Evolutionary conservation across 163 green algal species (phyloP), one percentile per base, ranked within the genome.

Genomic region (Trebouxiophyceae sp.): DNA sequence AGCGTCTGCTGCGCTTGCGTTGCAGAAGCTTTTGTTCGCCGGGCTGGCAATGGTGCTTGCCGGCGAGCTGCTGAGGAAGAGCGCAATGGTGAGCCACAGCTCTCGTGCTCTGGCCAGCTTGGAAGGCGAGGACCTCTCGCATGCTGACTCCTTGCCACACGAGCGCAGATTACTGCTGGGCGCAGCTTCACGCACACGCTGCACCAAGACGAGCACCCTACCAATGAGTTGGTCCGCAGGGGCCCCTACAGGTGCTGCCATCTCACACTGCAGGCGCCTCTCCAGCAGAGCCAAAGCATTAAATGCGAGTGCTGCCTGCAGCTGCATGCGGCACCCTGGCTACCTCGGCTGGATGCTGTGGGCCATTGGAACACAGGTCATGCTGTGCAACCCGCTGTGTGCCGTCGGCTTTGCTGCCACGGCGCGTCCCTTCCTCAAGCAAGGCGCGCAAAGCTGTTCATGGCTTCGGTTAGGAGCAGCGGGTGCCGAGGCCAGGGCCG

Each of bases 311-410:
- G 68, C 54, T 16, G 46, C 62, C 45, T 72, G 64, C 71, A 79
- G 63, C 45, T 77, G 63, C 34, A 60, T 91, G 16, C 70, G 89
- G 5, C 89, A 95, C 71, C 89, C 89, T 6, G 86, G 85, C 23
- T 96, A 96, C 68, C 57, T 86, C 22, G 89, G 89, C 8, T 95
- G 85, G 86, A 74, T 82, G 3, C 16, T 93, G 1, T 95, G 86
- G 87, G 74, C 72, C 0, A 45, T 89, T 1, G 86, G 81, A 24
- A 91, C 85, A 1, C 88, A 95, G 66, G 12, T 93, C 23, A 50
- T 94, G 60, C 81, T 96, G 26, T 33, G 54, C 54, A 96, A 96
- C 71, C 85, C 86, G 1, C 0, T 86, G 4, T 88, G 82, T 64
- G 44, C 60, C 0, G 0, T 71, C 0, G 45, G 47, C 0, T 93